Evolutionary conservation across 75 land plant genomes (phyloP).

Genomic region (Gnetum montanum): DNA sequence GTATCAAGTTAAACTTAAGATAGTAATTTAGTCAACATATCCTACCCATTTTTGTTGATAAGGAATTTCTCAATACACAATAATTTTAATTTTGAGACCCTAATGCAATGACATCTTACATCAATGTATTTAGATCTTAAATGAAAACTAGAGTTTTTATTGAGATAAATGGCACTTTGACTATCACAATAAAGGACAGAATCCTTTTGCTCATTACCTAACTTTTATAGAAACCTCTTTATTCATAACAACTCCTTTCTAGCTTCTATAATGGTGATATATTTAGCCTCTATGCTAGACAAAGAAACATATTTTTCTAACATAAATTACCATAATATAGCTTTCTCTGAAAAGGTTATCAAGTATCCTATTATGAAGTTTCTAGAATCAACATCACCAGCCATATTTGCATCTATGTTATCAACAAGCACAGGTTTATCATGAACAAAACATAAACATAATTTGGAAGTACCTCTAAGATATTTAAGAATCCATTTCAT

Average conservation of each 20-base stretch:
- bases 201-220: not conserved
- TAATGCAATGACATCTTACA: not conserved
- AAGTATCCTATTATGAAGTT: slow-evolving; percentile 6
- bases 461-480: slow-evolving; percentile 2
- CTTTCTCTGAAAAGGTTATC: slow-evolving; percentile 2
- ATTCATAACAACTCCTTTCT: slow-evolving; percentile 11
- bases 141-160: not conserved
- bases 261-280: slow-evolving; percentile 8
- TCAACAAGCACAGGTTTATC: not conserved
- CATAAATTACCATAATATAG: slow-evolving; percentile 4
- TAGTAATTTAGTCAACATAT: not conserved
- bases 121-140: too few relatives aligned
- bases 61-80: not conserved
- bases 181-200: slow-evolving; percentile 8
- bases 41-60: not conserved
- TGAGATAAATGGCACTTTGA: not conserved
- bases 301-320: slow-evolving; percentile 9
- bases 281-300: slow-evolving; percentile 7
- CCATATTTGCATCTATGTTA: slow-evolving; percentile 10
- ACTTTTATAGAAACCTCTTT: slow-evolving; percentile 6
- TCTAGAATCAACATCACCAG: slow-evolving; percentile 9
- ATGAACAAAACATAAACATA: slow-evolving; percentile 11
- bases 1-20: not conserved
- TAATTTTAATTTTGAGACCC: not conserved
- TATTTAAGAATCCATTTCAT: too few relatives aligned